Evolutionary conservation across 306 rosid genomes (phyloP).

Genomic region (Herpetospermum pedunculosum): DNA sequence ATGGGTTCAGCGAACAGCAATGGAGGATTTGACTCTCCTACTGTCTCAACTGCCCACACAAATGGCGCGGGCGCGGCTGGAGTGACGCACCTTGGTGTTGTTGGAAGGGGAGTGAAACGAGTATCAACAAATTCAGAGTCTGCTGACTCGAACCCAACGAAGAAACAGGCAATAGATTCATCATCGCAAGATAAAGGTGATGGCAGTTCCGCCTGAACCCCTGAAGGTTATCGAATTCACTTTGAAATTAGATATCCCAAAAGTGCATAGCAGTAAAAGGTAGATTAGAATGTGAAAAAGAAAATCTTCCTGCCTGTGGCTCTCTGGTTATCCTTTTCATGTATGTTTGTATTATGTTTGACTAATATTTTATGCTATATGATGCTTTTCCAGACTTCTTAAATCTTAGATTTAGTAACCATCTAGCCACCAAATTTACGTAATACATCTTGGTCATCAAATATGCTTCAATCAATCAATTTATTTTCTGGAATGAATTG

Average conservation of each 20-base stretch:
- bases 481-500: too few species aligned
- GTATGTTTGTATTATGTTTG: neutral
- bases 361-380: neutral
- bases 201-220: conserved; percentile 22
- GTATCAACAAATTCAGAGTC: conserved; percentile 28
- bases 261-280: neutral
- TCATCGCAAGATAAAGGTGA: conserved; percentile 48
- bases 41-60: conserved; percentile 68
- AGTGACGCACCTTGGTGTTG: conserved; percentile 95
- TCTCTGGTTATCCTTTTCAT: neutral
- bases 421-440: too few species aligned
- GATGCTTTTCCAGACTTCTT: neutral
- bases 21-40: conserved; percentile 75
- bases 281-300: neutral
- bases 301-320: neutral
- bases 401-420: neutral
- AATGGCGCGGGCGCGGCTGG: too few species aligned
- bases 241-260: neutral
- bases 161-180: conserved; percentile 52
- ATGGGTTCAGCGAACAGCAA: conserved; percentile 41
- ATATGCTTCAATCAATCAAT: too few species aligned
- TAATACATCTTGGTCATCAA: too few species aligned
- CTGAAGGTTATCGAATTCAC: conserved; percentile 20
- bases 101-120: conserved; percentile 96
- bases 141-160: conserved; percentile 34